Conservation (phyloP, 345 rosid genomes). For the Moricandia moricandioides region DNA sequence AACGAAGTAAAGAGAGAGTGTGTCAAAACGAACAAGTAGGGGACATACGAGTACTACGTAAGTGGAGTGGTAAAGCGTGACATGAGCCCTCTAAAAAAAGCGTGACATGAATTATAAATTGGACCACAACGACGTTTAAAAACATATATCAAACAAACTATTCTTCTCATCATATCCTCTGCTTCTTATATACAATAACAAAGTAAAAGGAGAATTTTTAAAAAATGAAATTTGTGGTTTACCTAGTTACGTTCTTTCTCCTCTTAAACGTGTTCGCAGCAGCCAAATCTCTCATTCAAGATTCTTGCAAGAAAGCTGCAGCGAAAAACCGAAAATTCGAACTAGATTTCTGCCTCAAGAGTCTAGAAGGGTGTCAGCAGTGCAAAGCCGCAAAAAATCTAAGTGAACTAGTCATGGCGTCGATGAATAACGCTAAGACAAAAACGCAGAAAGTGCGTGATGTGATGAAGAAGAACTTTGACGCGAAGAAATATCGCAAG, state of each 20-base stretch:
- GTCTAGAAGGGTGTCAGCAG: not conserved
- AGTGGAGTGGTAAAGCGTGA: constrained; percentile 1
- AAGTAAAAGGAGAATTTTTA: not conserved
- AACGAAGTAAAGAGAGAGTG: not conserved
- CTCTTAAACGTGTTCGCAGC: not conserved
- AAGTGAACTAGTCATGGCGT: not conserved
- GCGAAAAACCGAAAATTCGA: not conserved
- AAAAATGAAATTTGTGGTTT: not conserved
- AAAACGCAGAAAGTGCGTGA: not conserved
- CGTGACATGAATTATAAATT: not conserved
- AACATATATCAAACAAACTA: not conserved
- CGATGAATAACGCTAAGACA: not conserved
- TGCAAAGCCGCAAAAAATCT: not conserved
- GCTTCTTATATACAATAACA: not conserved
- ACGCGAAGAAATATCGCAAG: not conserved
- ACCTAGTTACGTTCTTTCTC: not conserved
- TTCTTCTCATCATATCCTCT: not conserved
- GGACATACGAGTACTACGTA: not conserved
- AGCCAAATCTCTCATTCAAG: not conserved
- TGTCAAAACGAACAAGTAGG: not conserved
- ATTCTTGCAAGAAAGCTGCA: not conserved
- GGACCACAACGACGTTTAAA: not conserved
- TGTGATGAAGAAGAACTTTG: not conserved
- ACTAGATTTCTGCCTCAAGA: not conserved
- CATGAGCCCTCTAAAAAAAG: not conserved